These are phyloP conservation scores for Coemansia brasiliensis DNA, from an alignment of 192 early-diverging fungal genomes.

Conservation along the genomic window DNA sequence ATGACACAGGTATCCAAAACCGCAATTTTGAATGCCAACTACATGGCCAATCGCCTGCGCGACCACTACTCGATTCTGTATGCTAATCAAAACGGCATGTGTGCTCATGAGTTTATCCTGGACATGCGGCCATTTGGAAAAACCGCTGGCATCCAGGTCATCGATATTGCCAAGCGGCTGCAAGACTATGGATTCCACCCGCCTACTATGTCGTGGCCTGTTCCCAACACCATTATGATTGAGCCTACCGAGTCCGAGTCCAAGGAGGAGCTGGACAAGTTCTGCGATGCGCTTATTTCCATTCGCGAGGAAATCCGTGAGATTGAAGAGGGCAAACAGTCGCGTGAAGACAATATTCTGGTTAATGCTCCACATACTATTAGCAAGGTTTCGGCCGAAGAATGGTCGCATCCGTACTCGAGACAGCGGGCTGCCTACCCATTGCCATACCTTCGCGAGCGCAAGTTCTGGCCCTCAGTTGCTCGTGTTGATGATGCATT, in stretches of 20 bases:
- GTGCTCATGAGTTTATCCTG: conserved; percentile 99
- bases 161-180: conserved; percentile 98
- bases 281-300: conserved; percentile 97
- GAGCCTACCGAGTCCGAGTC: conserved; percentile 98
- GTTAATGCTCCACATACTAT: conserved; percentile 89
- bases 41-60: conserved; percentile 90
- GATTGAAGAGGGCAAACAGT: conserved; percentile 81
- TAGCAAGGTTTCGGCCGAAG: conserved; percentile 69
- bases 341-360: conserved; percentile 84
- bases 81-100: conserved; percentile 91
- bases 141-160: conserved; percentile 79
- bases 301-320: conserved; percentile 92
- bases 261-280: conserved; percentile 90
- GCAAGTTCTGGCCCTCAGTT: conserved; percentile 98
- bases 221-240: conserved; percentile 98
- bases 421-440: conserved; percentile 92
- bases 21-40: conserved; percentile 97
- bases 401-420: conserved; percentile 86
- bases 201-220: conserved; percentile 99
- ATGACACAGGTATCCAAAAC: conserved; percentile 82
- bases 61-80: conserved; percentile 91
- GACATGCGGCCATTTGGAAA: conserved; percentile 89
- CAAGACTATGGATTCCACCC: conserved; percentile 99
- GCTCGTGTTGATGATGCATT: conserved; percentile 91
- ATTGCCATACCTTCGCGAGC: conserved; percentile 70